These are phyloP conservation scores for Penicillium sp. DNA, from an alignment of 2,329 filamentous ascomycete genomes.

Conservation along the genomic window DNA sequence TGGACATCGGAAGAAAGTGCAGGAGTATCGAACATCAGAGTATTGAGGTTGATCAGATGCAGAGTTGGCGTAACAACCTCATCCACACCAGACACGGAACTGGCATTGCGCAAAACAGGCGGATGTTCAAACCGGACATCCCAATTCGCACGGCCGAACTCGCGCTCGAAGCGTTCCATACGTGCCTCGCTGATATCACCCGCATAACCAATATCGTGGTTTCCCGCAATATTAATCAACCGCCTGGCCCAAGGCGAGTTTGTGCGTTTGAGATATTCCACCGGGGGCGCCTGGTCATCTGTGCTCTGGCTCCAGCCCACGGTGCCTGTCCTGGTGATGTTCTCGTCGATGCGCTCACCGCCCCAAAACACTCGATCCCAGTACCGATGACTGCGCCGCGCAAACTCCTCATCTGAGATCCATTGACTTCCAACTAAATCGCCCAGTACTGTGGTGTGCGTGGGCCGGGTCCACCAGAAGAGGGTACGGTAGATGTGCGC, in stretches of 20 bases:
- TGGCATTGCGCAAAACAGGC: conserved; percentile 29
- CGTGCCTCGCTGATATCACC: conserved; percentile 81
- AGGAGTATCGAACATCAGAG: conserved; percentile 90
- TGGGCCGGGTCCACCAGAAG: conserved; percentile 81
- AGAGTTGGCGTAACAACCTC: conserved; percentile 58
- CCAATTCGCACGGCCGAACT: conserved; percentile 89
- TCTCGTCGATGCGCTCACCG: conserved; percentile 61
- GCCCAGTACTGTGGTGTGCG: conserved; percentile 84
- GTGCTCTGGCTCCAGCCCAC: conserved; percentile 44
- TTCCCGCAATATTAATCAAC: conserved; percentile 88
- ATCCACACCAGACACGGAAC: background rate
- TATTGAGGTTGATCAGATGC: conserved; percentile 83
- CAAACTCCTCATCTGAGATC: conserved; percentile 85
- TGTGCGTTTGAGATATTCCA: conserved; percentile 31
- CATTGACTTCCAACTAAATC: conserved; percentile 94
- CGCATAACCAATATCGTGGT: conserved; percentile 95
- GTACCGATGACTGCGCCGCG: conserved; percentile 69
- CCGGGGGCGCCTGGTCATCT: conserved; percentile 19
- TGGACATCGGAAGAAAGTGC: conserved; percentile 69
- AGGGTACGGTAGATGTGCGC: conserved; percentile 87
- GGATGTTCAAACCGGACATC: conserved; percentile 73
- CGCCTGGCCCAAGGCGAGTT: conserved; percentile 68
- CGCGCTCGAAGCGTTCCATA: conserved; percentile 76
- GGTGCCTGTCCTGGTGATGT: conserved; percentile 38
- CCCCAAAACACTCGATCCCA: conserved; percentile 80